Conservation (phyloP, 169 alveolate species). For the Pseudocohnilembus persalinus region DNA sequence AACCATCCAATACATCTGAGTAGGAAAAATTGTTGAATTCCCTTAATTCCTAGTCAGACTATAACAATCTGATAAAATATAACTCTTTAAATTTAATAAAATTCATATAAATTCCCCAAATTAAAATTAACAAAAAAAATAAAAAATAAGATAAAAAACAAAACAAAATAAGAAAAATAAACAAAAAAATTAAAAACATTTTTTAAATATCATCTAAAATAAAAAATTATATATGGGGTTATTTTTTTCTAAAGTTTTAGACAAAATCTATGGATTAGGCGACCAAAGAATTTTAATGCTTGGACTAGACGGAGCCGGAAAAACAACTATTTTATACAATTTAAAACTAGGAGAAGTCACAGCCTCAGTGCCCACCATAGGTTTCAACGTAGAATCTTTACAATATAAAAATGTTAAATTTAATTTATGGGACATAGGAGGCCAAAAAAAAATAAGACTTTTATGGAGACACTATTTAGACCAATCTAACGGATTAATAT, state of each 20-base stretch:
- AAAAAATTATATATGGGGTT: constrained; percentile 3
- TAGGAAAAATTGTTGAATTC: too few relatives aligned
- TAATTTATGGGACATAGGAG: constrained; percentile 89
- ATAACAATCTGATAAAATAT: too few relatives aligned
- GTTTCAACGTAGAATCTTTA: constrained; percentile 85
- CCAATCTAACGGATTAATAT: constrained; percentile 80
- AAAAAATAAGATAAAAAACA: too few relatives aligned
- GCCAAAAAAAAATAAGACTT: constrained; percentile 79
- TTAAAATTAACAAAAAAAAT: too few relatives aligned
- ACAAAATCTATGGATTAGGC: constrained; percentile 2
- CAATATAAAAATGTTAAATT: constrained; percentile 72
- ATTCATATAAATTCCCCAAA: too few relatives aligned
- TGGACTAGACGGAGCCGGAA: constrained; percentile 72
- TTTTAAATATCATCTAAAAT: too few relatives aligned
- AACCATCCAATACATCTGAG: too few relatives aligned
- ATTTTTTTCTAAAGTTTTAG: constrained; percentile 3
- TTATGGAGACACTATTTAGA: constrained; percentile 84
- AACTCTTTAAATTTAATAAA: too few relatives aligned
- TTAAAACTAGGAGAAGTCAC: constrained; percentile 61
- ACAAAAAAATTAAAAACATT: too few relatives aligned
- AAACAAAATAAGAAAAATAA: too few relatives aligned
- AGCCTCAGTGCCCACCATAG: constrained; percentile 81
- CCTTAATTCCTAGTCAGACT: too few relatives aligned
- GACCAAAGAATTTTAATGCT: constrained; percentile 40
- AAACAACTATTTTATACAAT: constrained; percentile 73